Percentiles rank a stretch among this genome's conserved stretches.
Evolutionary conservation across 257 asterid genomes (phyloP).

Genomic region (Ophiorrhiza pumila): DNA sequence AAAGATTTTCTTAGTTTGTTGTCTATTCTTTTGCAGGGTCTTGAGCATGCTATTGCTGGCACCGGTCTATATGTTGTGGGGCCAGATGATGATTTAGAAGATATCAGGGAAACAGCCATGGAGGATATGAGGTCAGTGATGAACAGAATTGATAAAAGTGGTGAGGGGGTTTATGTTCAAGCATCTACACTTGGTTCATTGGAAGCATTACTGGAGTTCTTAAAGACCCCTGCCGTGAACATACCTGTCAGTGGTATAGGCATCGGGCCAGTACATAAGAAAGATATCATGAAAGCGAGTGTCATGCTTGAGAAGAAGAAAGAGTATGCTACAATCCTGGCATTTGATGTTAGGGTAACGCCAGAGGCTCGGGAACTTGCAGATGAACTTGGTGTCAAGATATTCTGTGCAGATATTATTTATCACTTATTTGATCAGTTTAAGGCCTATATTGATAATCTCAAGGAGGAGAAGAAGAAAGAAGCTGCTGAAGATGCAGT

Average conservation of each 20-base stretch:
- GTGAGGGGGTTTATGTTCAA: conserved; percentile 94
- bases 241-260: conserved; percentile 98
- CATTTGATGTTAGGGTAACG: conserved; percentile 91
- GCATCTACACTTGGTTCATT: conserved; percentile 97
- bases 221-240: conserved; percentile 82
- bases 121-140: conserved; percentile 92
- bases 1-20: conserved; percentile 3
- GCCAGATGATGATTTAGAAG: conserved; percentile 78
- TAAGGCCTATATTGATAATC: conserved; percentile 87
- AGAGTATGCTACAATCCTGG: conserved; percentile 87
- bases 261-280: conserved; percentile 91
- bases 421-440: conserved; percentile 91
- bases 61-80: conserved; percentile 88
- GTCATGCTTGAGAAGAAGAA: conserved; percentile 98
- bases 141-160: conserved; percentile 89
- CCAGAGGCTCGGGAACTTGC: conserved; percentile 91
- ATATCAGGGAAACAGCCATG: conserved; percentile 78
- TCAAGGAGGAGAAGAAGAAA: conserved; percentile 91
- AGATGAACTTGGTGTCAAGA: conserved; percentile 81
- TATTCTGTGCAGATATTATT: conserved; percentile 82
- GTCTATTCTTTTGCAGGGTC: conserved; percentile 55
- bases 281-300: conserved; percentile 96
- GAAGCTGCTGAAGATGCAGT: conserved; percentile 95
- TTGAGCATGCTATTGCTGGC: conserved; percentile 98
- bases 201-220: conserved; percentile 92